Evolutionary conservation across 1,284 basidiomycete species (phyloP).

Genomic region (Omphalotus olearius): DNA sequence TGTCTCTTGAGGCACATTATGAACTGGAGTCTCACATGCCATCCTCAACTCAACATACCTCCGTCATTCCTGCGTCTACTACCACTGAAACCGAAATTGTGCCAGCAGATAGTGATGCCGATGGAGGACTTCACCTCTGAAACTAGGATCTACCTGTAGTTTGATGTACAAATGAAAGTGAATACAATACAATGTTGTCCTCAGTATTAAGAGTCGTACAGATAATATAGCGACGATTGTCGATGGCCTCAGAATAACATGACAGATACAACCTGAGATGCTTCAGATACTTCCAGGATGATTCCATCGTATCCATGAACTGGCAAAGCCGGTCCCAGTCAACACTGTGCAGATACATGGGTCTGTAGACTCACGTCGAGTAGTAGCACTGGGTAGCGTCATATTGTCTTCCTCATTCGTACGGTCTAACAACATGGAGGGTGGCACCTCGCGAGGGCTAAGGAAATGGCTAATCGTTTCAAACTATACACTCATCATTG

Average conservation of each 20-base stretch:
- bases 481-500: slow-evolving; percentile 39
- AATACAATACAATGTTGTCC: background rate
- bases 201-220: background rate
- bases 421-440: slow-evolving; percentile 83
- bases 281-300: slow-evolving; percentile 75
- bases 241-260: slow-evolving; percentile 52
- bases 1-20: slow-evolving; percentile 41
- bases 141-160: background rate
- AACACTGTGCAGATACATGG: slow-evolving; percentile 14
- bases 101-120: slow-evolving; percentile 7
- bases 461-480: slow-evolving; percentile 75
- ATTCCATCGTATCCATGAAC: slow-evolving; percentile 83
- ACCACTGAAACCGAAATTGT: background rate
- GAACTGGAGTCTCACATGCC: slow-evolving; percentile 23
- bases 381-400: slow-evolving; percentile 66
- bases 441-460: slow-evolving; percentile 61
- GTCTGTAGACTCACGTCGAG: slow-evolving; percentile 53
- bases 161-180: too few species aligned
- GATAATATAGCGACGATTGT: background rate
- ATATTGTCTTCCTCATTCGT: slow-evolving; percentile 77
- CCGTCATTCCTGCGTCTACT: background rate
- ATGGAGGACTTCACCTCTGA: slow-evolving; percentile 23
- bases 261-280: slow-evolving; percentile 72
- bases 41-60: background rate
- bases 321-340: slow-evolving; percentile 25